Conservation (phyloP, 2,329 filamentous ascomycete genomes). For the Colletotrichum kahawae region DNA sequence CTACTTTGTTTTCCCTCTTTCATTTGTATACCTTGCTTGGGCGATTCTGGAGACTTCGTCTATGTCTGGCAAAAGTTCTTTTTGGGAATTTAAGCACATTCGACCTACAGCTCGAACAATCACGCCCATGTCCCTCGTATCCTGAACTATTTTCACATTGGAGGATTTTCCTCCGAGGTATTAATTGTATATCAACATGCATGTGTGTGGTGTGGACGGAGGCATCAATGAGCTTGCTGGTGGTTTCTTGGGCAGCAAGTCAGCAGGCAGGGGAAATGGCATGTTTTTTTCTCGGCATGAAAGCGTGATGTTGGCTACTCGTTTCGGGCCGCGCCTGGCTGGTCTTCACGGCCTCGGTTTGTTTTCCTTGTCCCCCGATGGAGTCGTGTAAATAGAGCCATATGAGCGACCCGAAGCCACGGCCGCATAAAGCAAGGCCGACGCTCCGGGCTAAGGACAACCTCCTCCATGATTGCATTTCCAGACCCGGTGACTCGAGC, state of each 20-base stretch:
- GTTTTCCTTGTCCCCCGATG: background rate
- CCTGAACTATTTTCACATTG: background rate
- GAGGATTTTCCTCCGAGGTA: background rate
- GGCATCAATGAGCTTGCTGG: background rate
- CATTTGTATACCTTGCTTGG: background rate
- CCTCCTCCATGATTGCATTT: background rate
- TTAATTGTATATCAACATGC: background rate
- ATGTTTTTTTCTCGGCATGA: background rate
- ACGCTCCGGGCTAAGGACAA: background rate
- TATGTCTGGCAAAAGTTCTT: background rate
- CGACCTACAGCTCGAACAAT: background rate
- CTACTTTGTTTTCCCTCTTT: background rate
- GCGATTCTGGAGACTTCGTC: background rate
- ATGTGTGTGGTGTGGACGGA: background rate
- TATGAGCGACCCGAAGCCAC: background rate
- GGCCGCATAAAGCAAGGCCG: background rate
- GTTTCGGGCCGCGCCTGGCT: background rate
- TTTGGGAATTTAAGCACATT: background rate
- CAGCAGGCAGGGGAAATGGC: background rate
- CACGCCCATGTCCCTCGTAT: background rate
- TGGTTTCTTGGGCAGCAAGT: background rate
- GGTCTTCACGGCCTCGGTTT: background rate
- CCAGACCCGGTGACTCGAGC: background rate
- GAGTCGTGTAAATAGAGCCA: background rate
- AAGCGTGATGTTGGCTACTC: background rate